phyloP scores from a whole-genome alignment of 495 filamentous ascomycete species.

The Evernia prunastri region DNA sequence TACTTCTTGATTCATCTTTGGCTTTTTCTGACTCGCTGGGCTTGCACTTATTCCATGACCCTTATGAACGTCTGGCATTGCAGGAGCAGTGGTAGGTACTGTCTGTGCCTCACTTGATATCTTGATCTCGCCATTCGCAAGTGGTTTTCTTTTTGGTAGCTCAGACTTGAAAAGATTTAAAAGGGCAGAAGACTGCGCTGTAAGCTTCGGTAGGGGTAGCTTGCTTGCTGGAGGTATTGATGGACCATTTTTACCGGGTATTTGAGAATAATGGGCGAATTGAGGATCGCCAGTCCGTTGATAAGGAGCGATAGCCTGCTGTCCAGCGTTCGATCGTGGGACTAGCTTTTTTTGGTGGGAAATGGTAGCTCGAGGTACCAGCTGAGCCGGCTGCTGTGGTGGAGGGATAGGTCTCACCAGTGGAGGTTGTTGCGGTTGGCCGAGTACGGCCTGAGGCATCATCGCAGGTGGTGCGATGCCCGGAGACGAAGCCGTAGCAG shows the following conservation, averaged over 20 bases:
- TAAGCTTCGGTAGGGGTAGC: conserved; percentile 55
- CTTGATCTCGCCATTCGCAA: not conserved
- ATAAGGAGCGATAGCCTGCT: conserved; percentile 41
- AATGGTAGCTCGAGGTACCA: conserved; percentile 8
- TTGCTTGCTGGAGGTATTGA: conserved; percentile 51
- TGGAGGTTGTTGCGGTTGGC: conserved; percentile 8
- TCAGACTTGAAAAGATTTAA: conserved; percentile 57
- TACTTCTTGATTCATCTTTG: not conserved
- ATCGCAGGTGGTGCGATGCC: not conserved
- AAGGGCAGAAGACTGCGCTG: conserved; percentile 54
- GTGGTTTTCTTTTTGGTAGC: conserved; percentile 1
- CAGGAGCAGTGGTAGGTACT: not conserved
- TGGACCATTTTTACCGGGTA: conserved; percentile 38
- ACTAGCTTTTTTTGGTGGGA: not conserved
- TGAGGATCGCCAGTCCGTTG: conserved; percentile 48
- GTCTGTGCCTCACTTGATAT: not conserved
- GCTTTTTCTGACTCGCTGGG: not conserved
- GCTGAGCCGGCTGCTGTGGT: conserved; percentile 23
- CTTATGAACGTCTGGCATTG: not conserved
- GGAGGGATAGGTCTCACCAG: conserved; percentile 26
- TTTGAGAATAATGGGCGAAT: conserved; percentile 39
- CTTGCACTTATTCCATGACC: not conserved
- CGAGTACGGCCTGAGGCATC: not conserved
- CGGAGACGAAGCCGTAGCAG: conserved; percentile 12
- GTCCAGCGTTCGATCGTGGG: conserved; percentile 26